Base-by-base conservation (phyloP, 192 early-diverging fungal species). In the Entomortierella beljakovae region DNA sequence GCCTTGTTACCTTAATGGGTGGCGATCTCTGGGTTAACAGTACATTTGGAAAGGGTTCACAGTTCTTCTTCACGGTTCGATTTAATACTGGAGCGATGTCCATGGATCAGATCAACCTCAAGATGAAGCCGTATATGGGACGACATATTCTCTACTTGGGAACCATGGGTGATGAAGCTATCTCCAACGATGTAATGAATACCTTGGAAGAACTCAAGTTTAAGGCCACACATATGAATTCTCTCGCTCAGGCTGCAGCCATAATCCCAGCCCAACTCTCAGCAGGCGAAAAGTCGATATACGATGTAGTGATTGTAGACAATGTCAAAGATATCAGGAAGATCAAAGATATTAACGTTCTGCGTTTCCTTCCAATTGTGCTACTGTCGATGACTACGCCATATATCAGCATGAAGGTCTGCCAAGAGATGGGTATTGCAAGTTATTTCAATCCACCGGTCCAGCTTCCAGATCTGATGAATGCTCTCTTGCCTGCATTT, bases 11-110 rank as follows among this genome's bases (percentile, higher is more conserved):
- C 48, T 77, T 94, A 49, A 90, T 94, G 82, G 93, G 93, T 49
- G 94, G 94, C 28, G 79, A 88, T 63, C 89, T 96, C 53, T 90
- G 92, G 85, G 93, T 94, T 10, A 89, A 91, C 72, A 90, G 89
- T 64, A 84, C 85, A 28, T 88, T 87, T 58, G 91, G 91, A n/a
- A 75, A 84, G 35, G 93, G 94, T 31, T 93, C 92, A 0, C 87
- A 87, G 61, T 95, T 95, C 83, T 91, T 83, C 77, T 94, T 95
- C 59, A 93, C 91, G 2, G 76, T 90, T 48, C 84, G 86, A 43
- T 80, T 92, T 35, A 86, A 76, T 33, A 76, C 86, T 8, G 71
- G 70, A 11, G 70, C 65, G 33, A 80, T 71, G 50, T 70, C 54
- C 0, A 62, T 56, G 31, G 85, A 88, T 16, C 66, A 74, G 15